Percentiles rank a stretch among this genome's conserved stretches.
Conservation (phyloP, 495 filamentous ascomycete species). For the Penicillium lividum region DNA sequence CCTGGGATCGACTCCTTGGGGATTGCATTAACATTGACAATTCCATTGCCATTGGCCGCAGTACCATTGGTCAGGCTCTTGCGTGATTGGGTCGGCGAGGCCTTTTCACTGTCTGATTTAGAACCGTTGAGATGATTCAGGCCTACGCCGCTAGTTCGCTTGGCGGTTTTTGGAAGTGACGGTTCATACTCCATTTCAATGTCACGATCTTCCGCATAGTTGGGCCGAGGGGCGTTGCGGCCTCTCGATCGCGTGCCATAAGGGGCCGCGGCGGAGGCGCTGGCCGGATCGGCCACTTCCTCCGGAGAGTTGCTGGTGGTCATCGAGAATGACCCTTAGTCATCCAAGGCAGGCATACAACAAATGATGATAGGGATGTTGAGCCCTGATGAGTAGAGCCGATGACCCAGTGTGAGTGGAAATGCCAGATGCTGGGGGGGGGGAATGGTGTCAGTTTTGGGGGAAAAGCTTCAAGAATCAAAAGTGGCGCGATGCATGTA, state of each 20-base stretch:
- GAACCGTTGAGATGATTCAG: slow-evolving; percentile 35
- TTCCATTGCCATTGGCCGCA: slow-evolving; percentile 29
- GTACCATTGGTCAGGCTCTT: slow-evolving; percentile 44
- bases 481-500: slow-evolving; percentile 29
- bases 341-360: slow-evolving; percentile 33
- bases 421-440: slow-evolving; percentile 7
- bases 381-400: background rate
- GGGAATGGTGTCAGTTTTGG: slow-evolving; percentile 16
- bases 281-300: slow-evolving; percentile 41
- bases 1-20: slow-evolving; percentile 62
- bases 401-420: background rate
- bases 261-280: slow-evolving; percentile 59
- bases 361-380: background rate
- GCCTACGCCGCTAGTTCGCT: slow-evolving; percentile 39
- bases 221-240: slow-evolving; percentile 78
- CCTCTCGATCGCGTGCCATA: slow-evolving; percentile 97
- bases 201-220: slow-evolving; percentile 97
- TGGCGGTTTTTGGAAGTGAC: slow-evolving; percentile 48
- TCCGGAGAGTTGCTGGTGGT: slow-evolving; percentile 52
- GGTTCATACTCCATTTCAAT: slow-evolving; percentile 78
- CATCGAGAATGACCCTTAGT: slow-evolving; percentile 49
- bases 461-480: slow-evolving; percentile 9
- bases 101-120: slow-evolving; percentile 44
- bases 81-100: slow-evolving; percentile 41
- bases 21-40: slow-evolving; percentile 1